Evolutionary conservation across 2,329 filamentous ascomycete genomes (phyloP).

Genomic region (Periglandula ipomoeae): DNA sequence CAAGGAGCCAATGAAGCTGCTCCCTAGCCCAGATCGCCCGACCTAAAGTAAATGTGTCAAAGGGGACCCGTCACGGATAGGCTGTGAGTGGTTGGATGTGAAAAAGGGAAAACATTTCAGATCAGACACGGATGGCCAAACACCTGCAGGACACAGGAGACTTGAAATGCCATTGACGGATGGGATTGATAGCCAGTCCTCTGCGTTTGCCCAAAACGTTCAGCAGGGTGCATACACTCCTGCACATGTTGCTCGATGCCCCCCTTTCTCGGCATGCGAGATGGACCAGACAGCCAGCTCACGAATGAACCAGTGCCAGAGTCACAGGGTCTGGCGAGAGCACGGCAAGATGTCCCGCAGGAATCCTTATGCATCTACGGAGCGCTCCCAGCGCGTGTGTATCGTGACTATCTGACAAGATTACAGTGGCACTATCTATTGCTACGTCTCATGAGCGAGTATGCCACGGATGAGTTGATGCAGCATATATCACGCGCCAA

Average conservation of each 20-base stretch:
- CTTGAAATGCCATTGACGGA: neutral
- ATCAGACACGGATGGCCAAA: neutral
- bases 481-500: neutral
- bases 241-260: neutral
- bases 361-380: too few relatives aligned
- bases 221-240: neutral
- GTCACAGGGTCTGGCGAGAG: too few relatives aligned
- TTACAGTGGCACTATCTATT: too few relatives aligned
- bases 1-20: conserved; percentile 10
- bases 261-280: neutral
- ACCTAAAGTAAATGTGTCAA: conserved; percentile 7
- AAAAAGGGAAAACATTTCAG: neutral
- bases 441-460: too few relatives aligned
- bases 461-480: too few relatives aligned
- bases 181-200: neutral
- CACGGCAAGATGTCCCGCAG: too few relatives aligned
- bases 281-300: too few relatives aligned
- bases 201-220: neutral
- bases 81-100: neutral
- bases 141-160: neutral
- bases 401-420: too few relatives aligned
- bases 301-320: too few relatives aligned
- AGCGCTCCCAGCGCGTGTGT: too few relatives aligned
- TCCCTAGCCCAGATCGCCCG: conserved; percentile 10
- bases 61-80: neutral